Conservation (phyloP, 2,329 filamentous ascomycete species). For the Xylariales sp. region DNA sequence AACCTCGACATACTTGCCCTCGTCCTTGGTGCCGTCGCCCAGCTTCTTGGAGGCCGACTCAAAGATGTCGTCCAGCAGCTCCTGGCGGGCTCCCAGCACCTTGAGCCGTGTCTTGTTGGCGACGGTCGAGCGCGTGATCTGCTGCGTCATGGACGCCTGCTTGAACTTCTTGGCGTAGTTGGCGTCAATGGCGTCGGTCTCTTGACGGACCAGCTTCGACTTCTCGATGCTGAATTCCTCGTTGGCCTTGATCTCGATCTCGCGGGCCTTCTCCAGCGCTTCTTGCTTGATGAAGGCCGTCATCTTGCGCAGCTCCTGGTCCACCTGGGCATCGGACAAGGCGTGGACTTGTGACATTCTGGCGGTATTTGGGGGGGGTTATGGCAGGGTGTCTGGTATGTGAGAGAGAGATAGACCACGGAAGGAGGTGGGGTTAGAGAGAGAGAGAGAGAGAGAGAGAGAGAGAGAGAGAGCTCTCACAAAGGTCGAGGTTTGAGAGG, state of each 20-base stretch:
- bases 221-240: conserved; percentile 99
- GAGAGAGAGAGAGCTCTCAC: no score
- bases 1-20: conserved; percentile 68
- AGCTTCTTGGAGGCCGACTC: conserved; percentile 73
- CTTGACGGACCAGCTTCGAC: conserved; percentile 94
- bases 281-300: conserved; percentile 99
- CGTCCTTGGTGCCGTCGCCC: conserved; percentile 58
- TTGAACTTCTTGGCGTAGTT: conserved; percentile 99
- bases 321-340: conserved; percentile 97
- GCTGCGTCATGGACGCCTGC: conserved; percentile 95
- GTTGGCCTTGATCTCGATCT: conserved; percentile 97
- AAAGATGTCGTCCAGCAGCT: conserved; percentile 86
- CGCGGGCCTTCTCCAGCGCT: conserved; percentile 91
- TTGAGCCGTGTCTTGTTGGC: conserved; percentile 93
- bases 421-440: not conserved
- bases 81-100: conserved; percentile 81
- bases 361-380: conserved; percentile 29
- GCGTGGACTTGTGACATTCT: conserved; percentile 90
- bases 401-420: conserved; percentile 1
- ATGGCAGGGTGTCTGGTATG: conserved; percentile 11
- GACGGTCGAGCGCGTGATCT: conserved; percentile 94
- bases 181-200: conserved; percentile 86
- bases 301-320: conserved; percentile 99
- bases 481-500: no score
- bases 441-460: no score